Base-by-base conservation (phyloP, 352 stramenopile genomes). In the Pythium monospermum region DNA sequence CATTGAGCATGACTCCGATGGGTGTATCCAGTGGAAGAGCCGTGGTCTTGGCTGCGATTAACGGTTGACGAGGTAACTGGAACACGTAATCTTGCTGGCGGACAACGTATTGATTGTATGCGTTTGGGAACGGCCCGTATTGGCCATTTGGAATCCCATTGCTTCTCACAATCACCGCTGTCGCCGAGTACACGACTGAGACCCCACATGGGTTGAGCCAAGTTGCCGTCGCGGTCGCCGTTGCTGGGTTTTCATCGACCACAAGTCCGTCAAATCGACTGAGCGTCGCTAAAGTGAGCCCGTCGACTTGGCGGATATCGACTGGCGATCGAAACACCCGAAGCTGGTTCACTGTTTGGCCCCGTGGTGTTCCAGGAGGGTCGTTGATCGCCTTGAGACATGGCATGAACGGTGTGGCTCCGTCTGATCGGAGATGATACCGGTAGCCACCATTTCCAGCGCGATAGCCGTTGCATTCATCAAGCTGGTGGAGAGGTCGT, bases 1-100 rank as follows among this genome's bases (percentile, higher is more conserved):
- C 80, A 25, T 88, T 85, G 10, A 91, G 31, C 76, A 88, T 87
- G 41, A 91, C 73, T 1, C 76, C 80, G 11, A 91, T 65, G 0
- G 72, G 66, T 1, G 40, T 57, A 46, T 86, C 75, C 2, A 59
- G 22, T 12, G 71, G 67, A 6, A 87, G 51, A 4, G 60, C 19
- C 0, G 69, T 74, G 0, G 52, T 59, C 3, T 35, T 68, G 2
- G 59, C 7, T 6, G 49, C 58, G 4, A 59, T n/a, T 1, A 45
- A 27, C 2, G 80, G 76, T 25, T 76, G 59, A 2, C 76, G 61
- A 12, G 80, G 75, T 16, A 91, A 68, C 11, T 69, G 53, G 41
- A 91, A 91, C 2, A 78, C 62, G 38, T 91, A 85, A 58, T 87
- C 64, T 63, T 88, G 76, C 4, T 67, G 49, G 2, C 64, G 57